phyloP scores from a whole-genome alignment of 805 yeast species.

The Candida nemodendra region DNA sequence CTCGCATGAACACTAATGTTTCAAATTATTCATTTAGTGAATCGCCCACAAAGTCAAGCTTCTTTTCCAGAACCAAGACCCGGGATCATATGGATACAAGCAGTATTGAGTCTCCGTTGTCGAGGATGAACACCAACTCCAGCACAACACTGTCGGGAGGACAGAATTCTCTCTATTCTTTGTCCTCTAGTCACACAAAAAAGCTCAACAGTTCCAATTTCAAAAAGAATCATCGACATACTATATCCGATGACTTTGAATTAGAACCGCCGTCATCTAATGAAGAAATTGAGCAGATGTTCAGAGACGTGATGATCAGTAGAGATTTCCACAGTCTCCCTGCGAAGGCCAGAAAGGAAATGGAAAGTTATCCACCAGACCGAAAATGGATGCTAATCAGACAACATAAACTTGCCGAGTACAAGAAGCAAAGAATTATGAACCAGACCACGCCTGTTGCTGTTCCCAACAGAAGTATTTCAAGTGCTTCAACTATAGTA shows the following conservation, averaged over 20 bases:
- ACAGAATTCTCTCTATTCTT: slow-evolving; percentile 24
- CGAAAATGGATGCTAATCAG: slow-evolving; percentile 90
- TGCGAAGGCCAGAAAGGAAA: slow-evolving; percentile 68
- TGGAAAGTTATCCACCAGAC: slow-evolving; percentile 69
- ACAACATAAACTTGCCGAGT: slow-evolving; percentile 81
- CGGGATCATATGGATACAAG: slow-evolving; percentile 14
- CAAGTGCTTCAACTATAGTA: slow-evolving; percentile 14
- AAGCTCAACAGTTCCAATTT: slow-evolving; percentile 24
- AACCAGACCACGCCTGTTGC: slow-evolving; percentile 13
- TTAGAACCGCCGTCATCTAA: slow-evolving; percentile 69
- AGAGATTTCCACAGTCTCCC: slow-evolving; percentile 70
- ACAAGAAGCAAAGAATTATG: slow-evolving; percentile 44
- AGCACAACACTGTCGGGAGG: slow-evolving; percentile 15
- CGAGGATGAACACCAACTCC: slow-evolving; percentile 27
- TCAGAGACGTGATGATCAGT: slow-evolving; percentile 75
- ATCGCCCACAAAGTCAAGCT: slow-evolving; percentile 25
- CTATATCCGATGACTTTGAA: slow-evolving; percentile 38
- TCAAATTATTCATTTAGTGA: slow-evolving; percentile 12
- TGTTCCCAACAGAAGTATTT: slow-evolving; percentile 14
- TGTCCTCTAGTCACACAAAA: slow-evolving; percentile 30
- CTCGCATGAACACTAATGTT: slow-evolving; percentile 20
- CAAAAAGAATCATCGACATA: slow-evolving; percentile 36
- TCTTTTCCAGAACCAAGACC: slow-evolving; percentile 19
- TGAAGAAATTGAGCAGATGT: slow-evolving; percentile 68
- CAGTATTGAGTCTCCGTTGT: slow-evolving; percentile 27